These are phyloP conservation scores for Tulasnella sp. DNA, from an alignment of 768 basidiomycete species.

Conservation along the genomic window DNA sequence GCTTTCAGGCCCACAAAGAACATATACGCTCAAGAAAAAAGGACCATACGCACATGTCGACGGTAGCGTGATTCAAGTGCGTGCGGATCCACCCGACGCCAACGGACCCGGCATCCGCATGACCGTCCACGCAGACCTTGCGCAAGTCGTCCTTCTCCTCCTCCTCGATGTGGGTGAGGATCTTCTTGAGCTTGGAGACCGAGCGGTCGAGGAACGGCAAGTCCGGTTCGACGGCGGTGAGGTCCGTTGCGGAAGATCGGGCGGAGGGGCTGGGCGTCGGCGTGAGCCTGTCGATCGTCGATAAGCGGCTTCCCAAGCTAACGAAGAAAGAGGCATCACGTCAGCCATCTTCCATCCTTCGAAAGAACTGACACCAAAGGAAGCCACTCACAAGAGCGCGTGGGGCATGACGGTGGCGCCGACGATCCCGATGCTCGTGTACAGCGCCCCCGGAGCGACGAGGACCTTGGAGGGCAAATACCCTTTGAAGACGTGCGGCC, in stretches of 20 bases:
- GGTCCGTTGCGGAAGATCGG: background rate
- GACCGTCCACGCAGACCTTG: background rate
- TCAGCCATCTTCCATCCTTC: background rate
- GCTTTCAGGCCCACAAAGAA: background rate
- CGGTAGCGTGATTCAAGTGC: background rate
- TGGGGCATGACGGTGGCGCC: slow-evolving; percentile 37
- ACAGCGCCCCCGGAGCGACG: slow-evolving; percentile 15
- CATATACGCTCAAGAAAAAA: background rate
- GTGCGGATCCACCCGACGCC: background rate
- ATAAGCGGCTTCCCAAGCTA: slow-evolving; percentile 7
- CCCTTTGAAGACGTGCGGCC: slow-evolving; percentile 31
- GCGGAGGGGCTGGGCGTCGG: background rate
- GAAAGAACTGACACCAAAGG: background rate
- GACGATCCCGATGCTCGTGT: slow-evolving; percentile 17
- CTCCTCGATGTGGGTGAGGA: background rate
- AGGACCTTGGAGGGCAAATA: slow-evolving; percentile 25
- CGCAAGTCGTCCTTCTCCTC: background rate
- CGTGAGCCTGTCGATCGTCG: background rate
- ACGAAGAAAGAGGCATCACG: background rate
- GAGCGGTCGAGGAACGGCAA: background rate
- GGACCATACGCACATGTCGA: background rate
- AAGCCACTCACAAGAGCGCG: slow-evolving; percentile 24
- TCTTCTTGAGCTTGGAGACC: background rate
- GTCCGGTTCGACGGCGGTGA: background rate
- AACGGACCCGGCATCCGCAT: background rate